Evolutionary conservation across 2,329 filamentous ascomycete species (phyloP).

Genomic region (Colletotrichum abscissum): DNA sequence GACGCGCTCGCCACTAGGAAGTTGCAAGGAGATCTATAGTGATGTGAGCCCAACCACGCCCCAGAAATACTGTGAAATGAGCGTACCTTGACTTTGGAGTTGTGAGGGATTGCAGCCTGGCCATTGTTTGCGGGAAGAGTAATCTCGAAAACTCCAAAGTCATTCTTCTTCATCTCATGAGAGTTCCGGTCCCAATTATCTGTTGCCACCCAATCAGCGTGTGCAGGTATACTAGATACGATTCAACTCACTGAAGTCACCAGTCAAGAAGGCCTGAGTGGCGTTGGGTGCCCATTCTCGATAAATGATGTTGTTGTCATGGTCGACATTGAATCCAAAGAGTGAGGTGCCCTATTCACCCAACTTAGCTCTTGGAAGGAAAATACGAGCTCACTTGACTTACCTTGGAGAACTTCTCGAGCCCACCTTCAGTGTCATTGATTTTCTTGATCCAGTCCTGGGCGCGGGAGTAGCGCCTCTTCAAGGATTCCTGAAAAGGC

Average conservation of each 20-base stretch:
- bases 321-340: constrained; percentile 85
- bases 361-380: neutral
- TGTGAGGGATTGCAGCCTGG: constrained; percentile 84
- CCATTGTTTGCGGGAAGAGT: constrained; percentile 79
- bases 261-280: constrained; percentile 83
- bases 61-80: neutral
- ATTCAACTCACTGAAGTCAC: constrained; percentile 84
- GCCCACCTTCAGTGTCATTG: constrained; percentile 83
- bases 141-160: constrained; percentile 89
- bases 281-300: constrained; percentile 98
- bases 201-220: constrained; percentile 46
- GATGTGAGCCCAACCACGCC: neutral
- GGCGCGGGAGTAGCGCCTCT: constrained; percentile 80
- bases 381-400: constrained; percentile 36
- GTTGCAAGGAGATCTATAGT: constrained; percentile 81
- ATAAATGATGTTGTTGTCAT: constrained; percentile 88
- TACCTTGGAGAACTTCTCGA: constrained; percentile 92
- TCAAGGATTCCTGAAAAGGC: constrained; percentile 84
- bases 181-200: constrained; percentile 88
- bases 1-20: constrained; percentile 81
- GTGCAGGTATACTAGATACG: neutral
- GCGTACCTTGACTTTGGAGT: constrained; percentile 92
- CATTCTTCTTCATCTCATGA: constrained; percentile 87
- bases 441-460: constrained; percentile 90
- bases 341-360: constrained; percentile 80